These are phyloP conservation scores for Lasiosphaeria hispida DNA, from an alignment of 495 filamentous ascomycete species.

Conservation along the genomic window DNA sequence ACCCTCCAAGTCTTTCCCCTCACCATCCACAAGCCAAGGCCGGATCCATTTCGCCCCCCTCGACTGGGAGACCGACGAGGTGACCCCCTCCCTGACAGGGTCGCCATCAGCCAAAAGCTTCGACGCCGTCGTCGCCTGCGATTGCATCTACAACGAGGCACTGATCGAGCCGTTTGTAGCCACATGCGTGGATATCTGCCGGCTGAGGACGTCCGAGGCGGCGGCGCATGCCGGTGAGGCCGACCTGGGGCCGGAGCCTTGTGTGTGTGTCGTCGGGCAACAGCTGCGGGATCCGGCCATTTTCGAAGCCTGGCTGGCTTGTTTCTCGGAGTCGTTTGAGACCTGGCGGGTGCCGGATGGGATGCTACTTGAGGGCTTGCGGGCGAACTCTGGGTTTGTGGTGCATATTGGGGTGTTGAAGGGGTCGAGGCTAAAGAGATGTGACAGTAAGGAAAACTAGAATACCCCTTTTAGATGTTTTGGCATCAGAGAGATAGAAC, in stretches of 20 bases:
- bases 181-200: conserved; percentile 77
- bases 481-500: too few species aligned
- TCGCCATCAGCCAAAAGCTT: conserved; percentile 35
- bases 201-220: conserved; percentile 39
- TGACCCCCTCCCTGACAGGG: conserved; percentile 38
- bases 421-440: neutral
- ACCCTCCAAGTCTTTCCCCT: conserved; percentile 2
- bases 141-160: conserved; percentile 87
- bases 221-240: conserved; percentile 2
- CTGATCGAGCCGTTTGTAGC: conserved; percentile 79
- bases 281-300: conserved; percentile 81
- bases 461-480: too few species aligned
- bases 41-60: conserved; percentile 50
- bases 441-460: too few species aligned
- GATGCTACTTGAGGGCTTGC: conserved; percentile 49
- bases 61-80: conserved; percentile 67
- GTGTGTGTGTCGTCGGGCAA: conserved; percentile 72
- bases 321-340: conserved; percentile 62
- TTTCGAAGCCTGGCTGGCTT: conserved; percentile 76
- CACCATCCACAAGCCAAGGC: neutral
- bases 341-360: conserved; percentile 75
- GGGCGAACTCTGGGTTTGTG: conserved; percentile 60
- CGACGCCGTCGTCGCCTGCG: conserved; percentile 74
- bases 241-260: conserved; percentile 10
- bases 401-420: conserved; percentile 63